Conservation (phyloP, 164 flowering plant genomes). For the Vitis rotundifolia region DNA sequence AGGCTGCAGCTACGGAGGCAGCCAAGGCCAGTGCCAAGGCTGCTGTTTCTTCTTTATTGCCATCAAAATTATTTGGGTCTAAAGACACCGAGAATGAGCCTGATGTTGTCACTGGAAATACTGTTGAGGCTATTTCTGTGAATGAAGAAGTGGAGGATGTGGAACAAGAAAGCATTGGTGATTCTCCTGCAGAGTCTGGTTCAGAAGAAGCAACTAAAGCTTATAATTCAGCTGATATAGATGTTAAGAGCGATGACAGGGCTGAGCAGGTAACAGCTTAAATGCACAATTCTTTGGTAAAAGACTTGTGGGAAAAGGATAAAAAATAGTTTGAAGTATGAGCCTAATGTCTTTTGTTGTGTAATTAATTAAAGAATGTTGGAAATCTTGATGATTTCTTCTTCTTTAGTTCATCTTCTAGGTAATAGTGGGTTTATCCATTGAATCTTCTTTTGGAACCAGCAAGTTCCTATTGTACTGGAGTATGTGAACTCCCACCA, state of each 20-base stretch:
- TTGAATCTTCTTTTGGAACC: no score
- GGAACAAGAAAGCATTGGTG: conserved; percentile 11
- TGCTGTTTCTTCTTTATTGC: conserved; percentile 53
- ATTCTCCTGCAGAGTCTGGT: conserved; percentile 8
- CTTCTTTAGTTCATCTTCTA: not conserved
- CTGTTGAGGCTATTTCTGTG: conserved; percentile 12
- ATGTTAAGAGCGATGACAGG: conserved; percentile 3
- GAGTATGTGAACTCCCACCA: no score
- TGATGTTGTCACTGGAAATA: conserved; percentile 10
- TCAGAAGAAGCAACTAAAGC: conserved; percentile 2
- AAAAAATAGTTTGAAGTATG: not conserved
- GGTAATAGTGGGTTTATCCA: not conserved
- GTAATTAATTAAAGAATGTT: conserved; percentile 4
- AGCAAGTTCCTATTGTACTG: no score
- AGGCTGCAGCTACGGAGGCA: conserved; percentile 56
- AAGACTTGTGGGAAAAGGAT: not conserved
- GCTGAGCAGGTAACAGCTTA: conserved; percentile 8
- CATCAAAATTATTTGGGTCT: conserved; percentile 42
- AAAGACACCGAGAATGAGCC: conserved; percentile 32
- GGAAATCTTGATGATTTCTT: not conserved
- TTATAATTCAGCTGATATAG: conserved; percentile 9
- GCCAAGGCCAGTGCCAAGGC: conserved; percentile 53
- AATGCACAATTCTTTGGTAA: not conserved
- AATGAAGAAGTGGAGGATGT: conserved; percentile 9
- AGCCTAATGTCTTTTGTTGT: not conserved